Percentiles rank a stretch among this genome's conserved stretches.
Evolutionary conservation across 345 rosid species (phyloP).

Genomic region (Arabis hirsuta): DNA sequence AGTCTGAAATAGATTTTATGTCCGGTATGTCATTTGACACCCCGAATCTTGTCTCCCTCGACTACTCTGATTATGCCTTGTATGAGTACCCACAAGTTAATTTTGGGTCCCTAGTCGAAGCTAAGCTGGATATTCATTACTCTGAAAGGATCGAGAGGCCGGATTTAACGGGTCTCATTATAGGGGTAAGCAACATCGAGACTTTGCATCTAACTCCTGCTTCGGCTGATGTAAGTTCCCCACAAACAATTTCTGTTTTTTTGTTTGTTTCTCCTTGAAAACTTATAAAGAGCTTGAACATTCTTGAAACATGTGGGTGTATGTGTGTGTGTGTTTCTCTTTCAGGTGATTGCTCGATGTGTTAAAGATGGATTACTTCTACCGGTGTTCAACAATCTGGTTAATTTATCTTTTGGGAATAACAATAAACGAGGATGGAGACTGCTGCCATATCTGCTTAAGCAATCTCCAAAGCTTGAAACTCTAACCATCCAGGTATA

Average conservation of each 20-base stretch:
- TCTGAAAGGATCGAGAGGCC: background rate
- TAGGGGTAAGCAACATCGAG: background rate
- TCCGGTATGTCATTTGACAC: too few species aligned
- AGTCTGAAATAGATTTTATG: too few species aligned
- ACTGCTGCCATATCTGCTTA: constrained; percentile 10
- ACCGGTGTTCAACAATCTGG: constrained; percentile 16
- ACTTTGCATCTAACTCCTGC: background rate
- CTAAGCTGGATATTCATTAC: background rate
- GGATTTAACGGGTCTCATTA: background rate
- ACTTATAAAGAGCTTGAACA: background rate
- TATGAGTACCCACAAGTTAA: too few species aligned
- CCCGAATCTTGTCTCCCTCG: too few species aligned
- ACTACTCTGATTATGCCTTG: too few species aligned
- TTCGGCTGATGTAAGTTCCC: background rate
- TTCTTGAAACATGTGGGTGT: background rate
- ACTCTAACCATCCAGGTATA: constrained; percentile 22
- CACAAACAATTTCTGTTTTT: background rate
- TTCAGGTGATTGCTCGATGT: constrained; percentile 5
- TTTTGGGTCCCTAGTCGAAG: background rate
- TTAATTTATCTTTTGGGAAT: constrained; percentile 4
- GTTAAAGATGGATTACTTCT: background rate
- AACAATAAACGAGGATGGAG: background rate
- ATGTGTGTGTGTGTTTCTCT: background rate
- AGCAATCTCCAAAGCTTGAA: constrained; percentile 25
- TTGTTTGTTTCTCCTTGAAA: background rate